Base-by-base conservation (phyloP, 768 basidiomycete species). In the Lyophyllum semitale region DNA sequence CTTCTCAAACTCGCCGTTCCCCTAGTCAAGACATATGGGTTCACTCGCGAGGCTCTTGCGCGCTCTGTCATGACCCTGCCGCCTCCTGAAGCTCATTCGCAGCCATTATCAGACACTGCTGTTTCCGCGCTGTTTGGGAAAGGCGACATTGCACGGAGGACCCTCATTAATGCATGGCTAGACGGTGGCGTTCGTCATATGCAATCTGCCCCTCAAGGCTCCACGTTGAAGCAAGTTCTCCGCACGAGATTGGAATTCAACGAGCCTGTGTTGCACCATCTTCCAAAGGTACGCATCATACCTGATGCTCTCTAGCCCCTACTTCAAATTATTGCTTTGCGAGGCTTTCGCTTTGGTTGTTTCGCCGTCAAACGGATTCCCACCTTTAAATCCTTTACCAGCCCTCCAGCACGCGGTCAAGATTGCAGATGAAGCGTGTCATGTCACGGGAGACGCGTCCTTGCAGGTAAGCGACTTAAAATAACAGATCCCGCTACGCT, bases 281-380 rank as follows among this genome's bases (percentile, higher is more conserved):
- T 94, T 51, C 83, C 89, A 3, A 88, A 91, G 73, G 91, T 89
- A 30, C 25, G 79, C 20, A 45, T 38, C n/a, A 3, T 30, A 8
- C 7, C 23, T 27, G 18, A 30, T 30, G 7, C 3, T 2, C 17
- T 25, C 1, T n/a, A 2, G 20, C 20, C 3, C 12, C n/a, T 33
- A 17, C 40, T 33, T 8, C 42, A 2, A 30, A 4, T 3, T 11
- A 32, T 32, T 9, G 23, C 20, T 22, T 18, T 23, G 4, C 13
- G 48, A 93, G 91, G 91, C 91, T 2, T 91, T 88, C 57, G 87
- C 88, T 0, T 66, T 89, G 8, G 72, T 93, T 18, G 79, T 83
- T 1, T 79, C 84, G 11, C 81, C 86, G 15, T 68, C 76, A 3
- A 68, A 72, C 0, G 68, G 75, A 1, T 45, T 85, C 4, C 79